Evolutionary conservation across 257 asterid genomes (phyloP), one percentile per base, ranked within the genome.

Genomic region (Linderniella brevidens): DNA sequence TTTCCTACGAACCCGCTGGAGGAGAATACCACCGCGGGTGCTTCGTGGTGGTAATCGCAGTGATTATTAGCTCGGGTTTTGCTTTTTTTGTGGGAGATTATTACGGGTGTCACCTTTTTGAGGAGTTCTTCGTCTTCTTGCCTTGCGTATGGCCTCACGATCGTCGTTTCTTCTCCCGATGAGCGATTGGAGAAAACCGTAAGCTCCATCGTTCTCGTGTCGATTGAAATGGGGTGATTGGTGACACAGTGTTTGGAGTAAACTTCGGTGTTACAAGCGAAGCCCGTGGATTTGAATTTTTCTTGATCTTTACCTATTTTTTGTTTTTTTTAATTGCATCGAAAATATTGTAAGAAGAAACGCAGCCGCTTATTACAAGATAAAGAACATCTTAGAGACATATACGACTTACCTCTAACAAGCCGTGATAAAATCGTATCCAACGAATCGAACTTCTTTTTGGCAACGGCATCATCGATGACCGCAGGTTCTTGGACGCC

Each of bases 1-100:
- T 87, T 87, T 8, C 97, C 95, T 3, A 71, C 73, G 54, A 80
- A 83, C 13, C 93, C 95, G 35, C 88, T 56, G n/a, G 92, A 53
- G 0, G 97, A 83, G 70, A 87, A 87, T 58, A 87, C 64, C 49
- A 83, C 76, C 13, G 83, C 97, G 0, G 95, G 87, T 25, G 70
- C 61, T 32, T 57, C 41, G 61, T 87, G 95, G 20, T 8, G 41
- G 69, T 68, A 29, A 3, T 59, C 52, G 17, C 82, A 75, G 54
- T 9, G 66, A 67, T 35, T 29, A 37, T 10, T 59, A 47, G 5
- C 64, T 52, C 1, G 35, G 9, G 15, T 67, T 60, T 1, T 20
- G 10, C 15, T 68, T 61, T 0, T n/a, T n/a, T n/a, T n/a, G n/a
- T 82, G 84, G 9, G 39, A 70, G 0, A 46, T 35, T 49, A 83